Evolutionary conservation across 768 basidiomycete species (phyloP), one percentile per base, ranked within the genome.

Genomic region (Galerina sulciceps): DNA sequence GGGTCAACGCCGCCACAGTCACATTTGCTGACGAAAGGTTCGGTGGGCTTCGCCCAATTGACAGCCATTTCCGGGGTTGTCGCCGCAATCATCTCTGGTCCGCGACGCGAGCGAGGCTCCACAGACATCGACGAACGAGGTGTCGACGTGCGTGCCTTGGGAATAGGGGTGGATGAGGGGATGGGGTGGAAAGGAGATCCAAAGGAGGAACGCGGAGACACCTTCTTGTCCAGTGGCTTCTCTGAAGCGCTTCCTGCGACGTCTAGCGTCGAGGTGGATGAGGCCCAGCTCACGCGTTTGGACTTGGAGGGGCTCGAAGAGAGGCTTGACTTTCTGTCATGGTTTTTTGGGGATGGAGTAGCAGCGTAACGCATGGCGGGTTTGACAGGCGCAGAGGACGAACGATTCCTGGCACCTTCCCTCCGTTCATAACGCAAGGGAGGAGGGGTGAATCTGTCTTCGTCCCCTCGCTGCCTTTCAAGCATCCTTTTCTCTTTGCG

Each of bases 201-300:
- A n/a, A 63, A 17, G 35, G 55, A 38, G 11, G 51, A 45, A 13
- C 22, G 20, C 34, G 40, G 36, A 23, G 50, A 36, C 38, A 14
- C 41, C 35, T 23, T 44, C 14, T 23, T 22, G 8, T 41, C 22
- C 8, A 69, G 43, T 15, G 66, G 62, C 48, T 63, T 65, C n/a
- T 59, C 53, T 3, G 53, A 47, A 20, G 57, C 48, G 53, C 64
- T 45, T 6, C 66, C 65, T n/a, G 64, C 60, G 10, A 51, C 60
- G 23, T 69, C 65, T 18, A 68, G 59, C 10, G 69, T 71, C 8
- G 64, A 62, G 10, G 66, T 63, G 6, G 67, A 71, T 10, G 70
- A 68, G 1, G 73, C 71, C 70, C 71, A 71, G 43, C 70, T 72
- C 8, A 71, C 68, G n/a, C 69, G 65, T 46, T 70, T 69, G 37